A percentile compares a stretch with the other conserved stretches of the same genome.
Conservation (phyloP, 164 flowering plant species). For the Echeveria elegans region DNA sequence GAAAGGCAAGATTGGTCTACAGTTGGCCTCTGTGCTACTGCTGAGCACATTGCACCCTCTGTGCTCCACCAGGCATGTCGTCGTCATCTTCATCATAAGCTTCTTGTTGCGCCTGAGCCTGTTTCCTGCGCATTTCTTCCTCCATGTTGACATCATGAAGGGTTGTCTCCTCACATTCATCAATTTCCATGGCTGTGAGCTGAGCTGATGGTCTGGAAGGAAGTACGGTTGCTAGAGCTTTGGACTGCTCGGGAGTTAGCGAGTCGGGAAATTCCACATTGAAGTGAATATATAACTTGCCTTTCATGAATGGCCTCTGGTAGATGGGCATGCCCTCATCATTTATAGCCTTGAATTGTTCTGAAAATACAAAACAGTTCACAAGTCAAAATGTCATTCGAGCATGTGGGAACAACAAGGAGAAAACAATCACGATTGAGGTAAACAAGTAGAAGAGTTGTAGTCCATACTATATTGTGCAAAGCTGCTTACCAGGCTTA, state of each 20-base stretch:
- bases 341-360: constrained; percentile 36
- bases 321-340: constrained; percentile 71
- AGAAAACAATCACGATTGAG: background rate
- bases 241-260: background rate
- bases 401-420: background rate
- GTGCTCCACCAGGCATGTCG: constrained; percentile 32
- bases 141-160: constrained; percentile 46
- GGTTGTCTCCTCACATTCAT: constrained; percentile 53
- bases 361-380: background rate
- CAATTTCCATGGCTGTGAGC: constrained; percentile 42
- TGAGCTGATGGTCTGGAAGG: constrained; percentile 24
- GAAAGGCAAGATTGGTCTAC: too few species aligned
- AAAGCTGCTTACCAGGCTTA: background rate
- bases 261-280: background rate
- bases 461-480: background rate
- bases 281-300: constrained; percentile 32
- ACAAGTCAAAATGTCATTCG: too few species aligned
- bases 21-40: too few species aligned
- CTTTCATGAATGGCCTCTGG: constrained; percentile 60
- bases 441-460: too few species aligned
- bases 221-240: constrained; percentile 14
- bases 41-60: constrained; percentile 45
- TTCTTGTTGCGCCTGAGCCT: constrained; percentile 28
- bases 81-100: constrained; percentile 37
- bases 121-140: constrained; percentile 45